Base-by-base conservation (phyloP, 2,329 filamentous ascomycete genomes). In the Metarhizium guizhouense region DNA sequence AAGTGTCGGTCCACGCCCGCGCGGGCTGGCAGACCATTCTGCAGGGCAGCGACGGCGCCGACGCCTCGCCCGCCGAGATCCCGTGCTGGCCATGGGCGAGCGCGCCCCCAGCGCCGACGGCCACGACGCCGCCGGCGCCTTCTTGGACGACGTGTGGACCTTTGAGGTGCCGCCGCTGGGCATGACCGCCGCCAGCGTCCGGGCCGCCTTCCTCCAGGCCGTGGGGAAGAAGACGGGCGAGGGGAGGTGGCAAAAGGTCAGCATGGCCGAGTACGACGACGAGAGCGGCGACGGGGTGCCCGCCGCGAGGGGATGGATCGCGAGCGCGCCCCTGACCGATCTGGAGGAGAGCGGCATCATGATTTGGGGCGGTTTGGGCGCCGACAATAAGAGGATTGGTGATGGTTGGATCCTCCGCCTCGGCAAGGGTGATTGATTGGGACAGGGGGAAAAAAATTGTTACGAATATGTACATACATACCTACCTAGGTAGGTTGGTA, bases 401-500 rank as follows among this genome's bases (percentile, higher is more conserved):
- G 83, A 87, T 66, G 84, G 80, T 3, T 87, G 84, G 83, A 81
- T 87, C 51, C 70, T 87, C 62, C 75, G 80, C 57, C 69, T 86
- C 57, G 76, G 72, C n/a, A 43, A 54, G 42, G 20, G n/a, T 13
- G 32, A 42, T 43, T 34, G 32, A 34, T 34, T 11, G 2, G 7
- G 32, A 8, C 6, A 34, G 8, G 10, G 10, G 32, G 32, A 8
- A 8, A 11, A 4, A 34, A 34, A 34, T 11, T 34, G 32, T 34
- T 3, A 25, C 25, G 25, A 25, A 25, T 25, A 25, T 25, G 25
- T 25, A 25, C 4, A 25, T 25, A 25, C 25, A 25, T 25, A 25
- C 25, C 25, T 25, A 25, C 25, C 25, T 25, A 25, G 25, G 25
- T 25, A 25, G 25, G 25, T 25, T 25, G 4, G 25, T 25, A 25